phyloP scores from a whole-genome alignment of 2,329 filamentous ascomycete species.

The Arthrobotrys sphaeroides region DNA sequence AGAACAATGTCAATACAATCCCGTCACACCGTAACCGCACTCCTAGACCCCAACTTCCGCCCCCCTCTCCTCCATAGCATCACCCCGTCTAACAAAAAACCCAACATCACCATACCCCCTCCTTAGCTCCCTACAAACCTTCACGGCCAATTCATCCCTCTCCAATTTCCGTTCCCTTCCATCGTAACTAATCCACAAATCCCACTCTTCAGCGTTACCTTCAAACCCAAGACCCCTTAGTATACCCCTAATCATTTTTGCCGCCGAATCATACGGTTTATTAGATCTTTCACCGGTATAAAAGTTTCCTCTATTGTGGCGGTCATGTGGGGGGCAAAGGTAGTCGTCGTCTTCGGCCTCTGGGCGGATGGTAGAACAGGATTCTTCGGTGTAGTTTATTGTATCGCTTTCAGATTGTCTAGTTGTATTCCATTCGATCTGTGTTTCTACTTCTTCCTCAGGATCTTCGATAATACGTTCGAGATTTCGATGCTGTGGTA shows the following conservation, averaged over 20 bases:
- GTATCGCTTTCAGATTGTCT: too few relatives aligned
- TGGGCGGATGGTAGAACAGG: too few relatives aligned
- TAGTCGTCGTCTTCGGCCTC: too few relatives aligned
- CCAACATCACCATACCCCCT: neutral
- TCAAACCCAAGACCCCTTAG: slow-evolving; percentile 5
- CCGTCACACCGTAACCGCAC: too few relatives aligned
- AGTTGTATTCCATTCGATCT: too few relatives aligned
- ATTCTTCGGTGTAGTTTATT: too few relatives aligned
- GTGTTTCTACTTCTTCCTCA: neutral
- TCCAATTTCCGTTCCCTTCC: slow-evolving; percentile 8
- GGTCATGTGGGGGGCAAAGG: too few relatives aligned
- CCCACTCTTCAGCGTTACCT: neutral
- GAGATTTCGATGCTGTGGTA: neutral
- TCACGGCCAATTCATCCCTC: slow-evolving; percentile 1
- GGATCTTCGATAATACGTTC: neutral
- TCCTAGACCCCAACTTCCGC: neutral
- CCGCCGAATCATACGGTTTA: neutral
- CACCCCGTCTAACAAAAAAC: neutral
- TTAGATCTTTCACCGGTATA: neutral
- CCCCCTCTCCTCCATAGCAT: neutral
- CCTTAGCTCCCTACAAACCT: slow-evolving; percentile 7
- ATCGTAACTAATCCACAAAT: neutral
- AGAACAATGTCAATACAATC: too few relatives aligned
- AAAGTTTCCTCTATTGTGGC: neutral
- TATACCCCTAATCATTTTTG: neutral